Conservation (phyloP, 345 rosid genomes). For the Citrus sinensis region DVS_A1.0 CM039165.1:37966001-37966500, state of each 20-base stretch:
- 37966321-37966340: slow-evolving; percentile 91
- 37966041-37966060: slow-evolving; percentile 76
- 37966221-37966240: slow-evolving; percentile 81
- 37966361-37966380: slow-evolving; percentile 81
- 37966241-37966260: slow-evolving; percentile 93
- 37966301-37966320: slow-evolving; percentile 90
- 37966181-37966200: slow-evolving; percentile 68
- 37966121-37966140: slow-evolving; percentile 79
- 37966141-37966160: slow-evolving; percentile 39
- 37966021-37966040: slow-evolving; percentile 80
- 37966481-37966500: slow-evolving; percentile 51
- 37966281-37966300: slow-evolving; percentile 76
- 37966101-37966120: slow-evolving; percentile 89
- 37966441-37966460: slow-evolving; percentile 99
- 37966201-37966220: slow-evolving; percentile 86
- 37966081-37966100: slow-evolving; percentile 75
- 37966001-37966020: slow-evolving; percentile 72
- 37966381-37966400: slow-evolving; percentile 94
- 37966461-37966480: slow-evolving; percentile 93
- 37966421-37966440: slow-evolving; percentile 82
- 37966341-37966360: slow-evolving; percentile 68
- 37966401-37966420: slow-evolving; percentile 87
- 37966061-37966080: slow-evolving; percentile 57
- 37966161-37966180: slow-evolving; percentile 90
- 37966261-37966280: slow-evolving; percentile 98